Evolutionary conservation across 768 basidiomycete genomes (phyloP).

Genomic region (Hemileccinum impolitum): DNA sequence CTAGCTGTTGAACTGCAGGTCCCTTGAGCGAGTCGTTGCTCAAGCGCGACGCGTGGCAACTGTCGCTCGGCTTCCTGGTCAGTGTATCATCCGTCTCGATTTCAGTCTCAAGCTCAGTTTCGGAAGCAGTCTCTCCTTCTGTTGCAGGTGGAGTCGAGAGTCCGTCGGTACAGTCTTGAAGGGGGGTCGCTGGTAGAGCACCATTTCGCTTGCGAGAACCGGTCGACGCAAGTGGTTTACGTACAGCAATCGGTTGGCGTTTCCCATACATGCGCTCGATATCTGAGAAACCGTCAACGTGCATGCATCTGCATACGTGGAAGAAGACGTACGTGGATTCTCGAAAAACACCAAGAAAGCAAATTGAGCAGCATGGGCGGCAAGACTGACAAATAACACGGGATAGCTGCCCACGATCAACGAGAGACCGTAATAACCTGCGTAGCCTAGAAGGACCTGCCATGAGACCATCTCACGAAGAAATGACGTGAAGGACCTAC

Average conservation of each 20-base stretch:
- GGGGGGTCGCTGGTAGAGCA: constrained; percentile 11
- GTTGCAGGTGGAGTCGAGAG: constrained; percentile 60
- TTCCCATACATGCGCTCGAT: constrained; percentile 94
- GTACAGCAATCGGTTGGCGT: constrained; percentile 83
- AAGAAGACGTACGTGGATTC: constrained; percentile 77
- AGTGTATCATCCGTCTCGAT: constrained; percentile 48
- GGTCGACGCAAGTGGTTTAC: constrained; percentile 55
- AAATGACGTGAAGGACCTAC: constrained; percentile 28
- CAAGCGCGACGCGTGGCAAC: background rate
- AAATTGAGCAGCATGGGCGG: constrained; percentile 94
- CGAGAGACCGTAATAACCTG: constrained; percentile 96
- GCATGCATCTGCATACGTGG: background rate
- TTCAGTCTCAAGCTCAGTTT: constrained; percentile 66
- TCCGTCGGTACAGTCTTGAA: constrained; percentile 27
- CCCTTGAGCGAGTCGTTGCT: constrained; percentile 8
- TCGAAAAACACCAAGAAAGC: constrained; percentile 95
- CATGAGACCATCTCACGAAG: background rate
- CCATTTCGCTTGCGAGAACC: constrained; percentile 14
- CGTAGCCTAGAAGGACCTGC: constrained; percentile 58
- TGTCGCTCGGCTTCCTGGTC: constrained; percentile 7
- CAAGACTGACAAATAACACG: constrained; percentile 90
- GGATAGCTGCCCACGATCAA: constrained; percentile 86
- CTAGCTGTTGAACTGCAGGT: constrained; percentile 2
- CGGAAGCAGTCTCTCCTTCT: constrained; percentile 71
- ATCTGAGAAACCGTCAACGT: constrained; percentile 43